Evolutionary conservation across 2,329 filamentous ascomycete species (phyloP), one percentile per base, ranked within the genome.

Genomic region (Fusarium temperatum): DNA sequence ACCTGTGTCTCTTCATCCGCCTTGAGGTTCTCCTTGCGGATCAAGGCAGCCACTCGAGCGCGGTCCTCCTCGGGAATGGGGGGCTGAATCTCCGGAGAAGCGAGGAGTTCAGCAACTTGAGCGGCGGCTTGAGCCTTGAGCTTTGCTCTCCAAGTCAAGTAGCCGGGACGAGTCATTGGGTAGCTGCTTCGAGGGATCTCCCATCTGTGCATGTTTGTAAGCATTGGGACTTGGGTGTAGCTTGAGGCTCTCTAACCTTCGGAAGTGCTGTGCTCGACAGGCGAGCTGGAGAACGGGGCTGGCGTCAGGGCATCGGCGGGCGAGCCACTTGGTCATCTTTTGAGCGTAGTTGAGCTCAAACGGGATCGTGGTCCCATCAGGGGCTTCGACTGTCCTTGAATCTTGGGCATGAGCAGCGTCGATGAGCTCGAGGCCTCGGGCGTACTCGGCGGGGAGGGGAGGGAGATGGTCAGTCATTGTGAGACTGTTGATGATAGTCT

Each of bases 311-410:
- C 83, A 83, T 70, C 91, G 89, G 22, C 87, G 83, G 14, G 85
- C 80, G 38, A 97, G 90, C 87, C 93, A 96, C 38, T 85, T 83
- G 57, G 92, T 94, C 92, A 95, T 95, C 82, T 94, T 91, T 57
- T 88, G 87, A 12, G 94, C 93, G 80, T 97, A 97, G 84, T 94
- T 91, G 3, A 96, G 90, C 83, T 97, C 94, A 82, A 94, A 95
- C 2, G 94, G 92, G 3, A 91, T 77, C 11, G 81, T 77, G 68
- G 80, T 83, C 61, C 86, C 82, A 64, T 84, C 78, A 35, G 84
- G 80, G 22, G 83, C 85, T 57, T 85, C 81, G 67, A 85, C 72
- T 45, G 70, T 78, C 42, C 80, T 82, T 17, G 82, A 78, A 64
- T 84, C 83, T 47, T 81, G 59, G 45, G 79, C 77, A 70, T 84